A percentile compares a stretch with the other conserved stretches of the same genome.
Conservation (phyloP, 345 rosid genomes). For the Noccaea bulbosa region DNA sequence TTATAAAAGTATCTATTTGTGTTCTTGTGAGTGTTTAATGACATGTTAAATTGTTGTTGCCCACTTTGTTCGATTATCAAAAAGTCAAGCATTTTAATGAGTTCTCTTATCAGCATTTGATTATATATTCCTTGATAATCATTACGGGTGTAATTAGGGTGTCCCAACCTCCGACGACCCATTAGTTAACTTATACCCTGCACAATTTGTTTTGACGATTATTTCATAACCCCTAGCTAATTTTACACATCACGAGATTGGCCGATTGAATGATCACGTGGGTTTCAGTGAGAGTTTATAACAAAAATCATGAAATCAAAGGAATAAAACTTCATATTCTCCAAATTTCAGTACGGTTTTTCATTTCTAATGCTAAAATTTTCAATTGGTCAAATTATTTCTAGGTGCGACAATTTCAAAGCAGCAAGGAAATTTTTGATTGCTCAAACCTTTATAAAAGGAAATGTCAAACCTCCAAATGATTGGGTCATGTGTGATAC, state of each 20-base stretch:
- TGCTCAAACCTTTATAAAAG: not conserved
- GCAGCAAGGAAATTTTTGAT: not conserved
- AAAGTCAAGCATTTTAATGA: constrained; percentile 35
- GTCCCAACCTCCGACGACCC: constrained; percentile 9
- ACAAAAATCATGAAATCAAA: not conserved
- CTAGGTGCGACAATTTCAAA: not conserved
- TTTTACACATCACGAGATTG: constrained; percentile 4
- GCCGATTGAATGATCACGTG: not conserved
- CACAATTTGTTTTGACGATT: not conserved
- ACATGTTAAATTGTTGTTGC: constrained; percentile 30
- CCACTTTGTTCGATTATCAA: constrained; percentile 30
- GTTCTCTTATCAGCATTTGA: constrained; percentile 31
- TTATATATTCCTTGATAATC: constrained; percentile 20
- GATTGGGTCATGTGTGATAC: constrained; percentile 37
- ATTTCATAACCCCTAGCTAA: constrained; percentile 12
- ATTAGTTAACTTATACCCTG: not conserved
- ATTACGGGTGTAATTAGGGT: constrained; percentile 16
- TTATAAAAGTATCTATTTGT: constrained; percentile 16
- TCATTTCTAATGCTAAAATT: not conserved
- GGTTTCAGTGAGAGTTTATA: not conserved
- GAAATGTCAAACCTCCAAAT: constrained; percentile 38
- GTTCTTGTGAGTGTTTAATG: constrained; percentile 37
- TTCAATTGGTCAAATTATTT: not conserved
- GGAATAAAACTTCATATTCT: not conserved
- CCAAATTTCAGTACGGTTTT: not conserved